Evolutionary conservation across 345 rosid genomes (phyloP), one percentile per base, ranked within the genome.

Genomic region (Arabidopsis suecica): DNA sequence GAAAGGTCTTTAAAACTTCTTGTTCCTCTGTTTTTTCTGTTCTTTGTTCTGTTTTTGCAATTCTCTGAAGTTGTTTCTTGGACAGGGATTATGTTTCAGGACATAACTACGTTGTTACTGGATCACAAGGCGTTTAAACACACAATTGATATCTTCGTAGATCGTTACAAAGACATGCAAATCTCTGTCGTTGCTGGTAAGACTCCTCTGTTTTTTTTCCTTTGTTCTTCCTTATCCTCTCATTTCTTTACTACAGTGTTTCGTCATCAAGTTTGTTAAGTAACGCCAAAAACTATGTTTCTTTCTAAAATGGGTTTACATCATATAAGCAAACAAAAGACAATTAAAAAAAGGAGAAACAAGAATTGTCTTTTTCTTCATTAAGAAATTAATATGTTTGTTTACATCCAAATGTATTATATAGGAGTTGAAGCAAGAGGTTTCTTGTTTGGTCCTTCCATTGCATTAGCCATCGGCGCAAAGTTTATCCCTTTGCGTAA

Each of bases 401-500:
- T 6, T 36, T 45, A 57, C 61, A 77, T 62, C 65, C 65, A 53
- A 76, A 55, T 54, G 42, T 55, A 23, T 69, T 18, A 12, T 74
- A 2, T 81, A 93, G 98, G 98, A 49, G 83, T 90, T 45, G 98
- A 93, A 82, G 96, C 96, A 16, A 78, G 98, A 73, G 98, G 98
- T 36, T 93, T 93, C 72, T 79, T 93, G 61, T 90, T 90, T 63
- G 98, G 90, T 34, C 91, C 95, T 33, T 82, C 98, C 18, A 86
- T 90, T 78, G 98, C 98, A 0, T 82, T 93, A 84, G 96, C 95
- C 28, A 86, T 93, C 3, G 95, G 93, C 60, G 96, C 95, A 18
- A 93, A 93, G 84, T 90, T 93, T 69, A 84, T 90, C 57, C 98
- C 95, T 57, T 72, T 93, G 14, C 81, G 98, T 61, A 93, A 93